These are phyloP conservation scores for Colletotrichum sojae DNA, from an alignment of 2,329 filamentous ascomycete genomes.

Conservation along the genomic window DNA sequence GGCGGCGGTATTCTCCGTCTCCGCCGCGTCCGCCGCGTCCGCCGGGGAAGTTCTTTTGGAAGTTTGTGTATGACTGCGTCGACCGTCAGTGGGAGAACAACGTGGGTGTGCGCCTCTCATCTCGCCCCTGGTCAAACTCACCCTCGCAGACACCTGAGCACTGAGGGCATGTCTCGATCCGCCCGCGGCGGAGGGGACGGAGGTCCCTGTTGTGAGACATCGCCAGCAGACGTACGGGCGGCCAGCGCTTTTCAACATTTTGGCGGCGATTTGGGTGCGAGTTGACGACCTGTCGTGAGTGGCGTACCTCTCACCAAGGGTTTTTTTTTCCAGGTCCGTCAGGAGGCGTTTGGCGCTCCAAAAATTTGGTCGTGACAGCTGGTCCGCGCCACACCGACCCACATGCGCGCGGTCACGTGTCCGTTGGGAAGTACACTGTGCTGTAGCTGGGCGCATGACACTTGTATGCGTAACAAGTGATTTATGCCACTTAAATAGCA, in stretches of 20 bases:
- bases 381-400: conserved; percentile 19
- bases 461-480: too few species aligned
- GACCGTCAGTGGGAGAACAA: neutral
- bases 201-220: conserved; percentile 46
- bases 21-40: too few species aligned
- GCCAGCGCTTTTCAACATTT: conserved; percentile 50
- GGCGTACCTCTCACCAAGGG: conserved; percentile 14
- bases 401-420: conserved; percentile 38
- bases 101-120: neutral
- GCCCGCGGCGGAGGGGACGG: neutral
- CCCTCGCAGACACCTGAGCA: conserved; percentile 31
- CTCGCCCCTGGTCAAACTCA: neutral
- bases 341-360: conserved; percentile 4
- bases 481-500: too few species aligned
- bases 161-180: conserved; percentile 25
- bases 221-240: conserved; percentile 52
- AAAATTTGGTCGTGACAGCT: conserved; percentile 39
- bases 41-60: too few species aligned
- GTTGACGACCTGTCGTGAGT: conserved; percentile 3
- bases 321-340: neutral
- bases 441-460: too few species aligned
- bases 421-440: too few species aligned
- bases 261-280: conserved; percentile 6
- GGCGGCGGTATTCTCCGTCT: neutral
- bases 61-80: too few species aligned